Base-by-base conservation (phyloP, 805 yeast species). In the Ogataea glucozyma region DNA sequence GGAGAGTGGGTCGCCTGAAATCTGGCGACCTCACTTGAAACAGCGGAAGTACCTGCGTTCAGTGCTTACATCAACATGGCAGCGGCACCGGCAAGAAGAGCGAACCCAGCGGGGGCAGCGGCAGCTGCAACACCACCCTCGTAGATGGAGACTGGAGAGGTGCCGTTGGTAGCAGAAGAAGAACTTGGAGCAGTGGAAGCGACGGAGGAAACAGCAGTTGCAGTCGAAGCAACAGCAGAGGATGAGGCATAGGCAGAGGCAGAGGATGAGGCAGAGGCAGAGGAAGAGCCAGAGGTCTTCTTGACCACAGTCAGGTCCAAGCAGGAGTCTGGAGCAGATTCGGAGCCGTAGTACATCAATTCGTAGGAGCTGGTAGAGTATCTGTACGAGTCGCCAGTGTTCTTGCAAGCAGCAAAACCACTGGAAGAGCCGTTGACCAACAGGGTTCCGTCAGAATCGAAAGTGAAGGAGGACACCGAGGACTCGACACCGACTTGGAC, bases 331-430 rank as follows among this genome's bases (percentile, higher is more conserved):
- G 54, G 55, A 18, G 46, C 44, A 19, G 58, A 56, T 16, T 53
- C 45, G 14, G 39, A 34, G 12, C 18, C 30, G 46, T 54, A 61
- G 49, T 57, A 60, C 46, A 52, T 56, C 42, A 64, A 60, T 38
- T 57, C 54, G 43, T 51, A 66, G 31, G 44, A 8, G 21, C 47
- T 10, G 20, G 51, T 19, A 20, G 73, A 67, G 60, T 62, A 65
- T 10, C 43, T 32, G 64, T 71, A 71, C 12, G 75, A 73, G 53
- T 73, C 77, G 32, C 53, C 53, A 39, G 67, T 61, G 62, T 70
- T 65, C 62, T 61, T 65, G 48, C 66, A 65, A 38, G 70, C 75
- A 48, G 51, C 63, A 57, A 70, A 68, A 14, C 61, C 60, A 22
- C 41, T 39, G 22, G 62, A 36, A 18, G 66, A 48, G 33, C 66